Percentiles rank a stretch among this genome's conserved stretches.
These are phyloP conservation scores for Aspergillus spinulosporus DNA, from an alignment of 2,329 filamentous ascomycete species.

Conservation along the genomic window DNA sequence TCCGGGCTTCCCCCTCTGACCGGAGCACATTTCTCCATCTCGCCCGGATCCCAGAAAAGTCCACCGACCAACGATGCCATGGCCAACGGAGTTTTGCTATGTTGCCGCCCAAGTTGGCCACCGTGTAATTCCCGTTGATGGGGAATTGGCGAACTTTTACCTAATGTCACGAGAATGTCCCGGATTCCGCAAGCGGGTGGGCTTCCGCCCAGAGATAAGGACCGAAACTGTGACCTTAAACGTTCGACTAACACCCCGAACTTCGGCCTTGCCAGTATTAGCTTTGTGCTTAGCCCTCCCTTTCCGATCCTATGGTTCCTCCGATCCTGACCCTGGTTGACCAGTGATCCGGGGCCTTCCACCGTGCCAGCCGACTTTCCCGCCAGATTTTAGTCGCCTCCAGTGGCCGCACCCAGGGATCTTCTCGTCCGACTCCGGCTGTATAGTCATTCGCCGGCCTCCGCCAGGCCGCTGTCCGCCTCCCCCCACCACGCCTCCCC, in stretches of 20 bases:
- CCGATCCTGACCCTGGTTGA: not conserved
- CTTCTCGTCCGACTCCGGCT: constrained; percentile 38
- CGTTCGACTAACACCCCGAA: constrained; percentile 40
- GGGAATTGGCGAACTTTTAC: constrained; percentile 4
- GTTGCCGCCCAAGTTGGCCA: not conserved
- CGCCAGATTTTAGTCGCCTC: constrained; percentile 14
- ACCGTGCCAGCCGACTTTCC: constrained; percentile 12
- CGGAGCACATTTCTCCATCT: constrained; percentile 6
- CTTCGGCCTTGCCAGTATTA: constrained; percentile 31
- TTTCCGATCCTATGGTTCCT: constrained; percentile 1
- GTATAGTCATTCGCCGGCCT: constrained; percentile 15
- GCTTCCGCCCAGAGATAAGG: constrained; percentile 34
- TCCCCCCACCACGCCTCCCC: constrained; percentile 9
- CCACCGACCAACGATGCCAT: not conserved
- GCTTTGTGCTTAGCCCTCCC: constrained; percentile 12
- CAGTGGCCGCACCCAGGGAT: constrained; percentile 3
- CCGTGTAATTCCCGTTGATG: constrained; percentile 4
- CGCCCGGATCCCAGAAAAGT: not conserved
- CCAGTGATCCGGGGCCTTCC: not conserved
- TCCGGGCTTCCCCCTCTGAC: not conserved
- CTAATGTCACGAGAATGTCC: constrained; percentile 14
- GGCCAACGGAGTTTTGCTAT: not conserved
- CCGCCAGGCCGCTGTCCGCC: constrained; percentile 10
- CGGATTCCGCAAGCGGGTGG: constrained; percentile 21
- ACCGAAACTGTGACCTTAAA: constrained; percentile 38